phyloP scores from a whole-genome alignment of 441 rosid species.

The Pelargonium citronellum region DNA sequence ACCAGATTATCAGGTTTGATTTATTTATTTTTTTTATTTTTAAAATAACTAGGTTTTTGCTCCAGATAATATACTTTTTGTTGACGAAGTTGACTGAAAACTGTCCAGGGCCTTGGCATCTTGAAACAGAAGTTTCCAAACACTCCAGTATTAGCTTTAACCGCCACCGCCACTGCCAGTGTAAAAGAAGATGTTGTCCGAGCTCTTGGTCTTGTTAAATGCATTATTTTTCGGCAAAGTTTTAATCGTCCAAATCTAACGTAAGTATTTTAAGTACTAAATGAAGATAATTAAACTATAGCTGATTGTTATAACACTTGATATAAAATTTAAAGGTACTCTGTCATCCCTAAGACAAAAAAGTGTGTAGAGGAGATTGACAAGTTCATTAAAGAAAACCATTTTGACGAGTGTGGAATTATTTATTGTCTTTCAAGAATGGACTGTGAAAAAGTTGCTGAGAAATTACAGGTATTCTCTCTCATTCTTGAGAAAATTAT shows the following conservation, averaged over 20 bases:
- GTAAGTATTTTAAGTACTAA: constrained; percentile 34
- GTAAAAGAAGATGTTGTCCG: constrained; percentile 98
- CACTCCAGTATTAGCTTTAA: constrained; percentile 88
- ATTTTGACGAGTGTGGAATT: constrained; percentile 93
- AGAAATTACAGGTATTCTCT: constrained; percentile 63
- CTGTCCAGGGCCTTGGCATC: constrained; percentile 80
- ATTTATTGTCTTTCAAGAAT: constrained; percentile 92
- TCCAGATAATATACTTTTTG: constrained; percentile 14
- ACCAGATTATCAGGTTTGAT: constrained; percentile 91
- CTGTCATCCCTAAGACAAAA: constrained; percentile 75
- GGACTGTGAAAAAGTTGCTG: constrained; percentile 96
- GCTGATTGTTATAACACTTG: constrained; percentile 25
- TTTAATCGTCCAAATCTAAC: constrained; percentile 85
- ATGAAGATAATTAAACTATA: constrained; percentile 18
- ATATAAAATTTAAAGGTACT: constrained; percentile 55
- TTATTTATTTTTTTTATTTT: not conserved
- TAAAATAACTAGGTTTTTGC: too few species aligned
- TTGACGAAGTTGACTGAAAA: constrained; percentile 20
- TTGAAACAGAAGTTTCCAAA: constrained; percentile 80
- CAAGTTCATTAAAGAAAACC: constrained; percentile 73
- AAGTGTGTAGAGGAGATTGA: constrained; percentile 87
- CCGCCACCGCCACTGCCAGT: constrained; percentile 98
- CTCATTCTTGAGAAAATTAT: too few species aligned
- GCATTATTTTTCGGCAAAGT: constrained; percentile 92
- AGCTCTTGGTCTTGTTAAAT: constrained; percentile 90